Base-by-base conservation (phyloP, 2,329 filamentous ascomycete species). In the Ilyonectria mors-panacis region DNA sequence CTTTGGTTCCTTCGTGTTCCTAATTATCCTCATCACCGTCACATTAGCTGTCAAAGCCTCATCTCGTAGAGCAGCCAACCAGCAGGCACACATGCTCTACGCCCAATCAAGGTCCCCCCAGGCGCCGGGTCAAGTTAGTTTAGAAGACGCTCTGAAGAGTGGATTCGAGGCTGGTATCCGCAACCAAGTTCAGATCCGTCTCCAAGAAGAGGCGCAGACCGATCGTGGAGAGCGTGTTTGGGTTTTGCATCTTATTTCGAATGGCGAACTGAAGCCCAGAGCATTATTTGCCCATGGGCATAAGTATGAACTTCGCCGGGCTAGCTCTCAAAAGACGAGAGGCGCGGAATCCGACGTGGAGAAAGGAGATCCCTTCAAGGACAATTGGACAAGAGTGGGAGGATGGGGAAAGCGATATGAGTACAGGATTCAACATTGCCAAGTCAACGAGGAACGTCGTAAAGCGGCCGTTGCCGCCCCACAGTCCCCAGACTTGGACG, bases 141-240 rank as follows among this genome's bases (percentile, higher is more conserved):
- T 47, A 7, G 44, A 47, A 47, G 21, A 21, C 12, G 12, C 26
- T 21, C 23, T 54, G 3, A 9, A 37, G 12, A 10, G 42, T 2
- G 30, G 3, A 17, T 60, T 60, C 15, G 28, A 53, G 5, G 28
- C 28, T 15, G 50, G 55, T 5, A 35, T 64, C 5, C 15, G 45
- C 7, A 48, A 39, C 2, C 55, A 39, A 10, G 48, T 44, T 13
- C 62, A 59, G 39, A 19, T 47, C n/a, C 62, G 62, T 3, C 37
- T 54, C 6, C 37, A 64, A 17, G 35, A 64, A 47, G 55, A 59
- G 39, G 37, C 39, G 30, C 53, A 44, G 9, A 47, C 55, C 4
- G 55, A 54, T 19, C 42, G 55, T 13, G 62, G 62, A 19, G 62
- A 53, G 19, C 39, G 37, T 2, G 47, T 64, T 15, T 64, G 55